Base-by-base conservation (phyloP, 2,329 filamentous ascomycete species). In the Aspergillus sp. region DNA sequence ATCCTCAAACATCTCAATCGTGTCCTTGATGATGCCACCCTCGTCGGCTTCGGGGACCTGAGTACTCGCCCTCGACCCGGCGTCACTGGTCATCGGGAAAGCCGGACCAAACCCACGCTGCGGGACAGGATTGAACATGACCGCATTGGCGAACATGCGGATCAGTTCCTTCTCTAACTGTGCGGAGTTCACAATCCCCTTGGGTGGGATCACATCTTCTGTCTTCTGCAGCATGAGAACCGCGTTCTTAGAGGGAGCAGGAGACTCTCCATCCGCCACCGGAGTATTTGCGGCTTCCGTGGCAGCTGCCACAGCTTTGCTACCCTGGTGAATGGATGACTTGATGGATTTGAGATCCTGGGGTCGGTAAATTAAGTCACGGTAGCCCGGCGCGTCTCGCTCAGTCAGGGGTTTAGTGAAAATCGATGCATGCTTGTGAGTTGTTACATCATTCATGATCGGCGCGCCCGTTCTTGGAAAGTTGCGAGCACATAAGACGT, bases 91-190 rank as follows among this genome's bases (percentile, higher is more conserved):
- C 78, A 68, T 72, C 46, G 60, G 70, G 58, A 91, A 88, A 0
- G 79, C 75, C 2, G 80, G 76, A 0, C 87, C 87, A 9, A 87
- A 84, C 0, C 88, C 87, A 22, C 86, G 82, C 59, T 88, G 79
- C 0, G 87, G 85, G 56, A 95, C 90, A 0, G 89, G 86, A 63
- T 97, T 97, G 77, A 96, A 99, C 94, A 99, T 97, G 72, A 96
- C 88, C 16, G 94, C 93, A 65, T 97, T 97, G 60, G 91, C 90
- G 70, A 97, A 96, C 89, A 97, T 96, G 63, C 95, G 89, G 62
- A 95, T 90, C 10, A 97, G 77, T 69, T 97, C 93, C 60, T 91
- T 90, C 72, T 97, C 93, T 14, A 97, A 80, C 69, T 97, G 94
- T 1, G 88, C 85, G 47, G 89, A 92, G 71, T 97, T 97, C 71